Conservation (phyloP, 2,329 filamentous ascomycete genomes). For the Calonectria naviculata region DNA sequence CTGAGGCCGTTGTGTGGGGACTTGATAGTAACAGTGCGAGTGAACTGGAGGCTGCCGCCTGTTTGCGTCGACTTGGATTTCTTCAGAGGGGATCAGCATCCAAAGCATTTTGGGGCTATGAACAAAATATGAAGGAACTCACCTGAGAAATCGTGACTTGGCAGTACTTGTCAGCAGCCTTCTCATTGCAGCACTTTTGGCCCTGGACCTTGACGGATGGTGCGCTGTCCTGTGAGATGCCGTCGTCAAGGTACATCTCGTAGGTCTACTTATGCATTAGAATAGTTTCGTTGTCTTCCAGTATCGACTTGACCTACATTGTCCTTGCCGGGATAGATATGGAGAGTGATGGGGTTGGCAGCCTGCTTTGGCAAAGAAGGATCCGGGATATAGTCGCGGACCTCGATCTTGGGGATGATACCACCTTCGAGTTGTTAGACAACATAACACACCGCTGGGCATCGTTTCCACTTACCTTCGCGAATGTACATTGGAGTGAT, state of each 20-base stretch:
- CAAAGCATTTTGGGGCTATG: not conserved
- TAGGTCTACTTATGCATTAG: not conserved
- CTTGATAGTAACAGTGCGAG: not conserved
- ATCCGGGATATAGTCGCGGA: not conserved
- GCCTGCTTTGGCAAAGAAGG: not conserved
- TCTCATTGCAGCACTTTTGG: not conserved
- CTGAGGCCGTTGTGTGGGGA: not conserved
- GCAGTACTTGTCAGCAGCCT: not conserved
- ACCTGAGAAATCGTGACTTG: not conserved
- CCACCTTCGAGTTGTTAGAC: not conserved
- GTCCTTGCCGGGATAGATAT: conserved; percentile 5
- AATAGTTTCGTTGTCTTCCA: not conserved
- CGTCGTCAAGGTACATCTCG: conserved; percentile 17
- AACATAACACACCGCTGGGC: not conserved
- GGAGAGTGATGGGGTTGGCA: conserved; percentile 7
- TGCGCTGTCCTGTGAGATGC: conserved; percentile 6
- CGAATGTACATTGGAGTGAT: conserved; percentile 13
- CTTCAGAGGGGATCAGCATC: not conserved
- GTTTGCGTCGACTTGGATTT: not conserved
- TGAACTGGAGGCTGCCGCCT: not conserved
- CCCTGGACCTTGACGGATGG: not conserved
- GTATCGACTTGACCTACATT: not conserved
- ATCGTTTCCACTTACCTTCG: not conserved
- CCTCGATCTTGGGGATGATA: conserved; percentile 5
- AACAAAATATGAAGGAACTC: too few relatives aligned